Percentiles rank a stretch among this genome's conserved stretches.
Conservation (phyloP, 768 basidiomycete species). For the Calocera cornea region DNA sequence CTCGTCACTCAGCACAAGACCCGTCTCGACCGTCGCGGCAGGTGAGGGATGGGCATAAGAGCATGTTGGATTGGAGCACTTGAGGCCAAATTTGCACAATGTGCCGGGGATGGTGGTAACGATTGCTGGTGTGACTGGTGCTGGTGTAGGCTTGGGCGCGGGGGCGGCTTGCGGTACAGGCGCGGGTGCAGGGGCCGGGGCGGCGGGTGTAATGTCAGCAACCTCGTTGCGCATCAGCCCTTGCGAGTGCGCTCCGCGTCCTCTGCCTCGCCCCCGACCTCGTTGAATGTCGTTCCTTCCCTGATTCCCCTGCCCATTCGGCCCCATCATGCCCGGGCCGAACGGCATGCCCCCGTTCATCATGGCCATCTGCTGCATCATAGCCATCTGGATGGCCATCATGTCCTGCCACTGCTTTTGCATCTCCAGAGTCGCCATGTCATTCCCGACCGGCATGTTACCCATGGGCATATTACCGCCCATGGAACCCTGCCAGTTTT, state of each 20-base stretch:
- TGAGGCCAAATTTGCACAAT: constrained; percentile 83
- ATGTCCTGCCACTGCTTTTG: constrained; percentile 63
- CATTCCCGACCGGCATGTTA: constrained; percentile 23
- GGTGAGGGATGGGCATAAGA: constrained; percentile 91
- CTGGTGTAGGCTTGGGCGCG: constrained; percentile 15
- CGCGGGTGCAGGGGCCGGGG: constrained; percentile 14
- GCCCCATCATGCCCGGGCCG: background rate
- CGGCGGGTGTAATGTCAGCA: constrained; percentile 11
- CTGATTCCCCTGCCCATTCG: background rate
- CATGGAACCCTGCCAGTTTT: constrained; percentile 22
- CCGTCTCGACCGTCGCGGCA: constrained; percentile 89
- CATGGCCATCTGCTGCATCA: constrained; percentile 86
- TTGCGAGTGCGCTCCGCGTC: constrained; percentile 21
- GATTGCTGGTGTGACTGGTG: constrained; percentile 14
- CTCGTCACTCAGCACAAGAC: constrained; percentile 87
- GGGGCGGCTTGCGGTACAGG: constrained; percentile 12
- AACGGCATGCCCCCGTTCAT: constrained; percentile 49
- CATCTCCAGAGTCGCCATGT: constrained; percentile 47
- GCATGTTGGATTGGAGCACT: constrained; percentile 83
- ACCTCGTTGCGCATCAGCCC: constrained; percentile 22
- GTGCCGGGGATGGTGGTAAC: constrained; percentile 29
- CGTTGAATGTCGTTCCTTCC: constrained; percentile 29
- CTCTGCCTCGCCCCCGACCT: constrained; percentile 19
- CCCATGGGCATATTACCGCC: constrained; percentile 23
- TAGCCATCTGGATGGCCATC: constrained; percentile 83